phyloP scores from a whole-genome alignment of 2,329 filamentous ascomycete species.

The Fusarium succisae region DNA sequence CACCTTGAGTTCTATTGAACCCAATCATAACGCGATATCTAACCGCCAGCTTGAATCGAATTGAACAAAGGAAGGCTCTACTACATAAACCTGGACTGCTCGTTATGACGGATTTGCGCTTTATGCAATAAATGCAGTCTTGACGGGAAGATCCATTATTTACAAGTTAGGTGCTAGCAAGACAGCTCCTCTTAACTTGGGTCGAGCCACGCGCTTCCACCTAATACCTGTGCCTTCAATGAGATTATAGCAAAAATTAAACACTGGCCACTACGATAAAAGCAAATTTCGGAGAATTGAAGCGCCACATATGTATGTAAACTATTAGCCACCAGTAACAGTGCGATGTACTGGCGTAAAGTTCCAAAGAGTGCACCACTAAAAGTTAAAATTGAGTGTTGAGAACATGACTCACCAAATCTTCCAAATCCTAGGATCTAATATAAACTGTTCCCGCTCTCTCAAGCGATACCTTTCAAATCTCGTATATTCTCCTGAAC shows the following conservation, averaged over 20 bases:
- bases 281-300: not conserved
- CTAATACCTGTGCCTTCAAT: accelerated
- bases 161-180: accelerated
- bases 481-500: not conserved
- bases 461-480: not conserved
- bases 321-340: not conserved
- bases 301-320: not conserved
- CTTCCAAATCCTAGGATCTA: too few relatives aligned
- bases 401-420: not conserved
- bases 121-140: too few relatives aligned
- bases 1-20: too few relatives aligned
- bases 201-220: not conserved
- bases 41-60: not conserved
- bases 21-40: too few relatives aligned
- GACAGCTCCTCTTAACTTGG: too few relatives aligned
- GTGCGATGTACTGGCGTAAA: accelerated
- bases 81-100: too few relatives aligned
- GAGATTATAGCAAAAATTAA: accelerated
- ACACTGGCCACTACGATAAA: accelerated
- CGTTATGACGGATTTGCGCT: too few relatives aligned
- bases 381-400: not conserved
- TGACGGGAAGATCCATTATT: not conserved
- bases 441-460: not conserved
- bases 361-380: not conserved
- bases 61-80: not conserved